A percentile compares a stretch with the other conserved stretches of the same genome.
Evolutionary conservation across 768 basidiomycete genomes (phyloP).

Genomic region (Termitomyces titanicus): DNA sequence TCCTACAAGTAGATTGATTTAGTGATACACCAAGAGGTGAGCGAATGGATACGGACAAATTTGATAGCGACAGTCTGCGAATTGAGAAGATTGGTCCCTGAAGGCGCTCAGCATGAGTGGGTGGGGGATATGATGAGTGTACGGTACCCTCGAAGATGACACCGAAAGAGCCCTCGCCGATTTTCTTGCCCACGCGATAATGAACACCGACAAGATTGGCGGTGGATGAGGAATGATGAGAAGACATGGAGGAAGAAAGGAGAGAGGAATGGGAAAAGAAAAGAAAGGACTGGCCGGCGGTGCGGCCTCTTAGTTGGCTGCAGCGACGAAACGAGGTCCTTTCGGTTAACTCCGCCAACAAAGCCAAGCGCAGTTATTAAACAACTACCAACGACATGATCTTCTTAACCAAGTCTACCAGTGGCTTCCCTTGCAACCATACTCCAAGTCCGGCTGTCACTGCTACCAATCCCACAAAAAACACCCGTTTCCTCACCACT

Average conservation of each 20-base stretch:
- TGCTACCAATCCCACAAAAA: slow-evolving; percentile 20
- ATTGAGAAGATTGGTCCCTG: slow-evolving; percentile 97
- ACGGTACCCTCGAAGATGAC: slow-evolving; percentile 85
- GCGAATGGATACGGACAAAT: slow-evolving; percentile 69
- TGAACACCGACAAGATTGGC: slow-evolving; percentile 91
- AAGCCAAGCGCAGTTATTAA: slow-evolving; percentile 11
- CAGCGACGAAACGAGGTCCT: slow-evolving; percentile 13
- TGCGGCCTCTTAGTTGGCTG: slow-evolving; percentile 27
- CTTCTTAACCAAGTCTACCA: slow-evolving; percentile 5
- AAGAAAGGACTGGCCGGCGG: slow-evolving; percentile 24
- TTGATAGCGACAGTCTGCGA: slow-evolving; percentile 99
- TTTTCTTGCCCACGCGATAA: slow-evolving; percentile 98
- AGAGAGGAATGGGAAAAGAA: slow-evolving; percentile 20
- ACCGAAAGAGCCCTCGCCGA: slow-evolving; percentile 98
- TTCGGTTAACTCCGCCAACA: slow-evolving; percentile 20
- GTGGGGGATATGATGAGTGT: slow-evolving; percentile 1
- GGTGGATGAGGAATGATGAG: slow-evolving; percentile 56
- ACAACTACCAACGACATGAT: slow-evolving; percentile 13
- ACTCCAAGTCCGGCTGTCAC: slow-evolving; percentile 15
- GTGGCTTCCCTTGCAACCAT: slow-evolving; percentile 5
- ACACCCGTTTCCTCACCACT: slow-evolving; percentile 18
- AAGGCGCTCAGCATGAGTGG: neutral
- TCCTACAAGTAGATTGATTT: slow-evolving; percentile 52
- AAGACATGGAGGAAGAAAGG: slow-evolving; percentile 41
- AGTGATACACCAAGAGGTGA: slow-evolving; percentile 11